Conservation (phyloP, 2,329 filamentous ascomycete genomes). For the Neonectria punicea region DNA sequence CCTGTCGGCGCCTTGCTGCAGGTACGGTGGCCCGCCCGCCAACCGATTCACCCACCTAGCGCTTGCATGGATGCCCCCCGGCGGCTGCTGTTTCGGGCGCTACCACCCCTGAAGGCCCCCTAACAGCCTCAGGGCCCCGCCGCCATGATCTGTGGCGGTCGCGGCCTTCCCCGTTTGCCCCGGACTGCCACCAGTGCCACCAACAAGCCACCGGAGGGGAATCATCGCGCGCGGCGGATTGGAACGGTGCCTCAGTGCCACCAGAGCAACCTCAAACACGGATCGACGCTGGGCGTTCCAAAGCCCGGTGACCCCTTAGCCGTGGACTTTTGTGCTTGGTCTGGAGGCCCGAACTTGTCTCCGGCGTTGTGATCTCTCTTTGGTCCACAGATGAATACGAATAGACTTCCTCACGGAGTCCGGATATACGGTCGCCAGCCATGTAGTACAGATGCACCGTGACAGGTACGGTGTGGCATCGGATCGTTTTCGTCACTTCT, state of each 20-base stretch:
- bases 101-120: conserved; percentile 1
- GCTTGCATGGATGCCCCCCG: conserved; percentile 15
- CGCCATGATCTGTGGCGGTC: conserved; percentile 24
- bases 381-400: background rate
- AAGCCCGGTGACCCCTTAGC: background rate
- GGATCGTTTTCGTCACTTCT: background rate
- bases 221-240: background rate
- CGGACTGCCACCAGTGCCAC: conserved; percentile 16
- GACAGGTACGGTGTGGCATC: background rate
- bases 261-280: conserved; percentile 6
- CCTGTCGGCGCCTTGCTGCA: conserved; percentile 31
- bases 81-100: conserved; percentile 20
- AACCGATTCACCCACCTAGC: conserved; percentile 22
- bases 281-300: conserved; percentile 4
- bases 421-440: no score
- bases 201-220: conserved; percentile 26
- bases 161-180: conserved; percentile 7
- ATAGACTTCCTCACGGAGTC: no score
- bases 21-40: conserved; percentile 31
- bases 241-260: background rate
- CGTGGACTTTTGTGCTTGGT: background rate
- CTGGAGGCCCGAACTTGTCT: background rate
- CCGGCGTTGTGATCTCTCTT: background rate
- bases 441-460: background rate
- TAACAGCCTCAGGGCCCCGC: background rate